Evolutionary conservation across 2,329 filamentous ascomycete species (phyloP).

Genomic region (Pestalotiopsis sp.): DNA sequence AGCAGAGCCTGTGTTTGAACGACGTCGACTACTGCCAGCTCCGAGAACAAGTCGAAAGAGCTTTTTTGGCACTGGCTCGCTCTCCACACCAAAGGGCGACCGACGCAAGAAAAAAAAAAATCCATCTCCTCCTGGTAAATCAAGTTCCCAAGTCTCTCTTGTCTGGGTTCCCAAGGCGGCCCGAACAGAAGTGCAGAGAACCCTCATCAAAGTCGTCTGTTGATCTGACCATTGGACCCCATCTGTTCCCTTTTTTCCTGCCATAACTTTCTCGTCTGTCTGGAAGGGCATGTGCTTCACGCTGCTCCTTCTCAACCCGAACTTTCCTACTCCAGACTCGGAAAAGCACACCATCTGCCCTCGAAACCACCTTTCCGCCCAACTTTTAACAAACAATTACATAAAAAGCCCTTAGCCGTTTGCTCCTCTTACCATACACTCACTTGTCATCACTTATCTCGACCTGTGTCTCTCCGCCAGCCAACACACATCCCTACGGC

Average conservation of each 20-base stretch:
- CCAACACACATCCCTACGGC: slow-evolving; percentile 27
- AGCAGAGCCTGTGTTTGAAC: neutral
- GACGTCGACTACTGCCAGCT: slow-evolving; percentile 6
- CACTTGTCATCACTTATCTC: slow-evolving; percentile 25
- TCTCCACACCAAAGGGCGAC: neutral
- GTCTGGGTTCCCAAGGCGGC: slow-evolving; percentile 1
- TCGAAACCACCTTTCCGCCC: slow-evolving; percentile 6
- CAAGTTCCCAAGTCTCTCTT: neutral
- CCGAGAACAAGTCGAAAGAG: neutral
- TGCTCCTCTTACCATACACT: slow-evolving; percentile 35
- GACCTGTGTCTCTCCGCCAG: slow-evolving; percentile 13
- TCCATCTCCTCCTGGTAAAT: neutral
- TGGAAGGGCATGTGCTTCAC: neutral
- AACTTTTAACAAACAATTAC: slow-evolving; percentile 20
- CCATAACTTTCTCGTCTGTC: neutral
- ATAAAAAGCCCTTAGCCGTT: slow-evolving; percentile 15
- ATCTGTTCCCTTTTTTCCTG: neutral
- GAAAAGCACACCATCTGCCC: slow-evolving; percentile 10
- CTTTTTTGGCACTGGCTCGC: neutral
- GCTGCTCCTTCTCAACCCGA: neutral
- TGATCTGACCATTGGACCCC: slow-evolving; percentile 8
- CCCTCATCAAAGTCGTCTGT: slow-evolving; percentile 3
- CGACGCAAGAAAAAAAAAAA: neutral
- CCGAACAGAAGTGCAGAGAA: slow-evolving; percentile 2
- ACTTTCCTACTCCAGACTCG: neutral